A percentile compares a stretch with the other conserved stretches of the same genome.
phyloP scores from a whole-genome alignment of 2,329 filamentous ascomycete species.

The Seiridium unicorne region DNA sequence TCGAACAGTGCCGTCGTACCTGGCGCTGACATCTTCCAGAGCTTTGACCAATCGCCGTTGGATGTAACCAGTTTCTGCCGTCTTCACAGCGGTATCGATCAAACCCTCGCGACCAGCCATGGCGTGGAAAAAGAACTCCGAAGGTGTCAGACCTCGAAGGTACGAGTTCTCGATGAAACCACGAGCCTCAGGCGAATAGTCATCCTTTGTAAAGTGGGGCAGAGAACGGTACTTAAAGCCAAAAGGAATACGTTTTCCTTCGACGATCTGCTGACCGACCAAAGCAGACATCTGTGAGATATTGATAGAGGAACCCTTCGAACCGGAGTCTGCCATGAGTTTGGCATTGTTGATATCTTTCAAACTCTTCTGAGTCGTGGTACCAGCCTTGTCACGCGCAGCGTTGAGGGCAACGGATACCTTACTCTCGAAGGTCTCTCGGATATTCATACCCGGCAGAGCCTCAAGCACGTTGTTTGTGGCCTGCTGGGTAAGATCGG shows the following conservation, averaged over 20 bases:
- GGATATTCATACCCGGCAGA: conserved; percentile 96
- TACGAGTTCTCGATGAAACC: conserved; percentile 99
- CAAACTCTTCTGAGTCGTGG: conserved; percentile 83
- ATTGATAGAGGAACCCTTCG: conserved; percentile 98
- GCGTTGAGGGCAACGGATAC: conserved; percentile 92
- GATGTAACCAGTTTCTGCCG: conserved; percentile 97
- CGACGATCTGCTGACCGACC: conserved; percentile 96
- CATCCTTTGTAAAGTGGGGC: conserved; percentile 98
- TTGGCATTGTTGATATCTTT: conserved; percentile 97
- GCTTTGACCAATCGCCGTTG: conserved; percentile 98
- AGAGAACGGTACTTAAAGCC: conserved; percentile 98
- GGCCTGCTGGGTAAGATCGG: conserved; percentile 70
- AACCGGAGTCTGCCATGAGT: conserved; percentile 93
- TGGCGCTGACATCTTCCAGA: conserved; percentile 94
- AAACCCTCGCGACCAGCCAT: conserved; percentile 99
- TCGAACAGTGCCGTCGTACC: conserved; percentile 95
- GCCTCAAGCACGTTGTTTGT: conserved; percentile 86
- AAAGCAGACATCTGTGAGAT: conserved; percentile 99
- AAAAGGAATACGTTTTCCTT: conserved; percentile 98
- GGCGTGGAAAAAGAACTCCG: conserved; percentile 99
- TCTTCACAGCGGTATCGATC: conserved; percentile 99
- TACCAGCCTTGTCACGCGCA: conserved; percentile 95
- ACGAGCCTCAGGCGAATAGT: conserved; percentile 94
- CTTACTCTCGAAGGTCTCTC: conserved; percentile 97
- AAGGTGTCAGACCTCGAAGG: conserved; percentile 88